Conservation (phyloP, 345 rosid genomes). For the Viola odorata region DNA sequence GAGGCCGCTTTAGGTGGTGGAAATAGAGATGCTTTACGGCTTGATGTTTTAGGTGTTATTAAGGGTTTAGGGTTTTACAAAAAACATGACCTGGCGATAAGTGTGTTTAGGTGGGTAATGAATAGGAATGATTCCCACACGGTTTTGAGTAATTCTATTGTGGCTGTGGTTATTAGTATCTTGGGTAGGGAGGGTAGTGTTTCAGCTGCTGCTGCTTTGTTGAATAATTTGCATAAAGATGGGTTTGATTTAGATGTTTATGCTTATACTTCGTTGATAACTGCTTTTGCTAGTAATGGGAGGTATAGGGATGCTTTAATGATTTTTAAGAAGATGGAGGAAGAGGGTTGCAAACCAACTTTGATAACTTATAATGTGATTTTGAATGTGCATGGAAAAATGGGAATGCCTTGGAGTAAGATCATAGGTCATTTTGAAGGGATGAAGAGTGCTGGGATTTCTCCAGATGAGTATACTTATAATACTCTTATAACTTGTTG, state of each 20-base stretch:
- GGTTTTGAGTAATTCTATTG: conserved; percentile 46
- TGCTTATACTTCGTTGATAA: conserved; percentile 75
- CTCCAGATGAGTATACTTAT: conserved; percentile 70
- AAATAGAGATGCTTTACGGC: conserved; percentile 21
- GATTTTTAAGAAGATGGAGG: conserved; percentile 76
- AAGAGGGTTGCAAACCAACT: conserved; percentile 76
- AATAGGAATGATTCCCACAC: conserved; percentile 32
- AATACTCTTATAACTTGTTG: conserved; percentile 88
- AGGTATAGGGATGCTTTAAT: conserved; percentile 76
- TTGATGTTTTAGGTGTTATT: conserved; percentile 58
- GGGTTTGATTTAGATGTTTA: conserved; percentile 67
- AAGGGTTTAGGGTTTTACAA: conserved; percentile 72
- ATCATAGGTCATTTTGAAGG: conserved; percentile 48
- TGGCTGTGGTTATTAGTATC: conserved; percentile 61
- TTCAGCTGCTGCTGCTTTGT: conserved; percentile 52
- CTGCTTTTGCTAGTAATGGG: conserved; percentile 59
- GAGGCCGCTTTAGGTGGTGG: conserved; percentile 21
- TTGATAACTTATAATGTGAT: conserved; percentile 82
- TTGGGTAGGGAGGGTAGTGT: conserved; percentile 62
- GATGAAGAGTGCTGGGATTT: conserved; percentile 58
- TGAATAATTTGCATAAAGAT: conserved; percentile 42
- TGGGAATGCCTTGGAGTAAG: conserved; percentile 97
- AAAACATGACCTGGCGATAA: conserved; percentile 56
- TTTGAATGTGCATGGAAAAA: conserved; percentile 80
- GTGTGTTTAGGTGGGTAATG: conserved; percentile 74